A percentile compares a stretch with the other conserved stretches of the same genome.
These are phyloP conservation scores for Dothidotthia symphoricarpi DNA, from an alignment of 2,329 filamentous ascomycete species.

Conservation along the genomic window DNA sequence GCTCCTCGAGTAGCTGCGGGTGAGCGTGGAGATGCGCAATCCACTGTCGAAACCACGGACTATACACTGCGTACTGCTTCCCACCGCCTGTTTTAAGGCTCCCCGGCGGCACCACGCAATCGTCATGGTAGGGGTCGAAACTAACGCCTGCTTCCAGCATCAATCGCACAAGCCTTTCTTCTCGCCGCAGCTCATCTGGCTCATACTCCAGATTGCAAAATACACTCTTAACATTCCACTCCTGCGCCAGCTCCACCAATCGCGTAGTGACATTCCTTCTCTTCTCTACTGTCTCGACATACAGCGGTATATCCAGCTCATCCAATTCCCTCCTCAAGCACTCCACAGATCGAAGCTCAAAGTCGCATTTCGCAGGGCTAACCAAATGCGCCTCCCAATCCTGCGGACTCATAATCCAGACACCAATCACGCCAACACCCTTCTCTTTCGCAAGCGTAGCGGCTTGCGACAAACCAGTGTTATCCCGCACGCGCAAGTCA, in stretches of 20 bases:
- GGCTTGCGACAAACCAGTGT: conserved; percentile 67
- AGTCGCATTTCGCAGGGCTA: conserved; percentile 72
- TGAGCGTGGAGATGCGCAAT: conserved; percentile 69
- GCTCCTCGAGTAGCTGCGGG: conserved; percentile 63
- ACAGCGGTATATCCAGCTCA: conserved; percentile 72
- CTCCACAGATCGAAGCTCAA: conserved; percentile 70
- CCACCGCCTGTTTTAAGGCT: conserved; percentile 64
- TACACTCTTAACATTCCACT: conserved; percentile 73
- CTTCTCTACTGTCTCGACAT: conserved; percentile 68
- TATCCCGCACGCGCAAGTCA: conserved; percentile 73
- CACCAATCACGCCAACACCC: conserved; percentile 68
- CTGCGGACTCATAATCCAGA: conserved; percentile 80
- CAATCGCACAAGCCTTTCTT: conserved; percentile 63
- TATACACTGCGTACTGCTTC: conserved; percentile 80
- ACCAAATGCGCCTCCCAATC: conserved; percentile 81
- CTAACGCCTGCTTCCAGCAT: conserved; percentile 63
- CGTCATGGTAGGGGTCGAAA: conserved; percentile 75
- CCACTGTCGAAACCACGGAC: conserved; percentile 79
- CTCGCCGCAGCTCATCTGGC: conserved; percentile 81
- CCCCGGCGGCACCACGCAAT: conserved; percentile 77
- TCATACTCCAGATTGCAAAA: conserved; percentile 89
- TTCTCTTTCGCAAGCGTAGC: conserved; percentile 64
- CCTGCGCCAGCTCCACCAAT: conserved; percentile 63
- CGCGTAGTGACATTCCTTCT: conserved; percentile 61
- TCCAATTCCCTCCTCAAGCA: conserved; percentile 65